Base-by-base conservation (phyloP, 163 green algal species). In the Smithsoniella earleae region DNA sequence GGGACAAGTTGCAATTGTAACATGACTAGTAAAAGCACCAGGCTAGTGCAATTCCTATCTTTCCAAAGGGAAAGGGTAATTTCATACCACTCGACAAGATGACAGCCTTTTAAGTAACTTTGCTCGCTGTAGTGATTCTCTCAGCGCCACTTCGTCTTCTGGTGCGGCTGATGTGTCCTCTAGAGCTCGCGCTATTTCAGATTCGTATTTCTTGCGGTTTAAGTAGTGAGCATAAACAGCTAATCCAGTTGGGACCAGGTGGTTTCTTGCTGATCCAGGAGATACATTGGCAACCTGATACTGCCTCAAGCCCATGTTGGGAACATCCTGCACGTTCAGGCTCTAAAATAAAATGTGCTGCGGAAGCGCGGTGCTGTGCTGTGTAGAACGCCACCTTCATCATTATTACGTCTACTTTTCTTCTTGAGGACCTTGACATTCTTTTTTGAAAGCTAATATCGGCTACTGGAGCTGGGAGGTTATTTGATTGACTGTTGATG, bases 141-240 rank as follows among this genome's bases (percentile, higher is more conserved):
- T 69, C 25, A 69, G 18, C 8, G 58, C 58, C 20, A 38, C 6
- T 18, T 43, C n/a, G 6, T 34, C 58, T 34, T 69, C 58, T 13
- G 58, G 10, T 69, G 40, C 58, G 6, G 31, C 25, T 33, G n/a
- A 20, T 22, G 40, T 34, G 18, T 5, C 34, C 13, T 5, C 25
- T 13, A 43, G 13, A 45, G 58, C 58, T 10, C 30, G 30, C 58
- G 40, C 58, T 43, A 69, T 69, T 34, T 69, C 58, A 5, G 18
- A 0, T 13, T 30, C 6, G 34, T 69, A 69, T 13, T n/a, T 4
- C 5, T 69, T 31, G 5, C 58, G 58, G 43, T 69, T 69, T 3
- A 69, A 36, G 25, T 69, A 69, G 16, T 69, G 58, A 13, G 58
- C 58, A 34, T 69, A 69, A 45, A 69, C 58, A 38, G 58, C 58